Evolutionary conservation across 305 asterid species (phyloP).

Genomic region (Fraxinus baroniana): DNA sequence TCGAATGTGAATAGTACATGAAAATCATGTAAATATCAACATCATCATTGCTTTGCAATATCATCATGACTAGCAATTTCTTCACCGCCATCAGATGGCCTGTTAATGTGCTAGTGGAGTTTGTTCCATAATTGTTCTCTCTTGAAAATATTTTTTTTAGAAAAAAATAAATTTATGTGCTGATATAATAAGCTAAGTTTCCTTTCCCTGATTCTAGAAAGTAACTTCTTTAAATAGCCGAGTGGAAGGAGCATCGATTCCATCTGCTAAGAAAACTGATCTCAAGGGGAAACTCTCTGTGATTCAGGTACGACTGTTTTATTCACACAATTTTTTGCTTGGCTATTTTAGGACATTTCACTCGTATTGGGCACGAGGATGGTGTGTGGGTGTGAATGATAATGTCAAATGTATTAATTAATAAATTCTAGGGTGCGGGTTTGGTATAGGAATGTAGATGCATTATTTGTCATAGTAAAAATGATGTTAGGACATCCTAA

Average conservation of each 20-base stretch:
- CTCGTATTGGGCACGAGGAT: not conserved
- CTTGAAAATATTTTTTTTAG: not conserved
- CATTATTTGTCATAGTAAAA: not conserved
- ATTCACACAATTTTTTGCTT: not conserved
- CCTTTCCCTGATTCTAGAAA: constrained; percentile 55
- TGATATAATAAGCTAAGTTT: constrained; percentile 8
- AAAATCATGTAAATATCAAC: not conserved
- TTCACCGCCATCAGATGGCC: constrained; percentile 2
- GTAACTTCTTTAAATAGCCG: constrained; percentile 78
- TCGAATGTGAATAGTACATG: not conserved
- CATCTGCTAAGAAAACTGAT: constrained; percentile 80
- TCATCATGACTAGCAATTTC: not conserved
- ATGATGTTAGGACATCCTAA: not conserved
- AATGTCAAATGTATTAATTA: not conserved
- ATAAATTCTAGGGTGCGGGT: not conserved
- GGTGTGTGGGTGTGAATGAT: not conserved
- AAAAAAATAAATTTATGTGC: not conserved
- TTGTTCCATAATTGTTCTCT: not conserved
- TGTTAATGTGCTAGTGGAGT: not conserved
- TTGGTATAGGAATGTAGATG: not conserved
- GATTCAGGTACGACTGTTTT: constrained; percentile 66
- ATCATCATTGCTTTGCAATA: not conserved
- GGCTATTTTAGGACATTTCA: not conserved
- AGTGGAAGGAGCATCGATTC: constrained; percentile 80
- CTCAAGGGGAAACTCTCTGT: constrained; percentile 68